Evolutionary conservation across 805 yeast species (phyloP).

Genomic region (Saccharomycopsis synnaedendra): DNA sequence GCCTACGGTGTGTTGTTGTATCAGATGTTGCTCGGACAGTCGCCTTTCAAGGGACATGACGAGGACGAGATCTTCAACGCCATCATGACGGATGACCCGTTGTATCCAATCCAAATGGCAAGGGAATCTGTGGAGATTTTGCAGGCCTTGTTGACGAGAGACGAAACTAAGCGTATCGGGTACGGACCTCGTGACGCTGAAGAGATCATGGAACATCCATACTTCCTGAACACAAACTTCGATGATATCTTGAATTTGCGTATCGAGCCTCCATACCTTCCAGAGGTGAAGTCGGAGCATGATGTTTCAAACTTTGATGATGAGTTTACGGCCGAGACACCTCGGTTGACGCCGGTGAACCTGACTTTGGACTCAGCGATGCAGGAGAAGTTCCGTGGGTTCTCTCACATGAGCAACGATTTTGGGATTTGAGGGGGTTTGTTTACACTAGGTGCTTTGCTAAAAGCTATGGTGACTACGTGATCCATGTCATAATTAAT

Average conservation of each 20-base stretch:
- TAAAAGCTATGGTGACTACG: too few species aligned
- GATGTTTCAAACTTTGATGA: slow-evolving; percentile 90
- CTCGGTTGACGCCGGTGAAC: slow-evolving; percentile 90
- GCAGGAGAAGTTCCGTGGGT: slow-evolving; percentile 97
- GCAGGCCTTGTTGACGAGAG: slow-evolving; percentile 84
- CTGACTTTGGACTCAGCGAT: slow-evolving; percentile 72
- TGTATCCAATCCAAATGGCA: slow-evolving; percentile 95
- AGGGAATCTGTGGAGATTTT: slow-evolving; percentile 90
- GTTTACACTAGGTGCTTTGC: not conserved
- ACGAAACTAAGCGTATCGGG: slow-evolving; percentile 77
- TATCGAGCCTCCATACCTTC: slow-evolving; percentile 82
- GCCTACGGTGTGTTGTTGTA: slow-evolving; percentile 94
- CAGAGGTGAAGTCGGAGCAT: slow-evolving; percentile 76
- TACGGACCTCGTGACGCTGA: slow-evolving; percentile 79
- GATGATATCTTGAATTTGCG: slow-evolving; percentile 67
- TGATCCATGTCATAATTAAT: too few species aligned
- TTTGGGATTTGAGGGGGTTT: slow-evolving; percentile 2
- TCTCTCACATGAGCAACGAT: slow-evolving; percentile 73
- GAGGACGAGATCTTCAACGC: slow-evolving; percentile 97
- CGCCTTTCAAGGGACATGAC: slow-evolving; percentile 96
- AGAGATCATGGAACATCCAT: slow-evolving; percentile 93
- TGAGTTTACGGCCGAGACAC: slow-evolving; percentile 90
- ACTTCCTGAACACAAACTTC: slow-evolving; percentile 81
- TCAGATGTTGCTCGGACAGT: slow-evolving; percentile 92
- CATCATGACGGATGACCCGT: slow-evolving; percentile 89